A percentile compares a stretch with the other conserved stretches of the same genome.
Evolutionary conservation across 2,329 filamentous ascomycete genomes (phyloP).

Genomic region (Sphaerostilbella broomeana): DNA sequence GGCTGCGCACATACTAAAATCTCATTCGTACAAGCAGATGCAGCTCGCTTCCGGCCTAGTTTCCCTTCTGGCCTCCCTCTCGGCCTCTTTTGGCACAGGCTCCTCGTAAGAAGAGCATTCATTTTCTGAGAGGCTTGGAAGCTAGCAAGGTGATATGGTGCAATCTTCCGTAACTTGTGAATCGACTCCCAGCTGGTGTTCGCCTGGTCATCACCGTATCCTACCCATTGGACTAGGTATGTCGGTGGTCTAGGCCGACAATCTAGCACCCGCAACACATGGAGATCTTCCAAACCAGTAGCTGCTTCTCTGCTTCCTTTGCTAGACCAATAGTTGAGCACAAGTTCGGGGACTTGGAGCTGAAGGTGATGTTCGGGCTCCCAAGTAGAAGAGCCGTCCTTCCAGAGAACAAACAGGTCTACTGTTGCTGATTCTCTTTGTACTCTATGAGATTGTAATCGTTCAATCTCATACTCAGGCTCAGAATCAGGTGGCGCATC

Average conservation of each 20-base stretch:
- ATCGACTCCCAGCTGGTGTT: not conserved
- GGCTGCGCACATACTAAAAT: too few relatives aligned
- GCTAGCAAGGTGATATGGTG: not conserved
- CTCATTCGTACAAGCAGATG: too few relatives aligned
- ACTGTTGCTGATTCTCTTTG: not conserved
- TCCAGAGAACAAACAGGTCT: not conserved
- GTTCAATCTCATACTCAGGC: not conserved
- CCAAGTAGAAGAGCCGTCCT: not conserved
- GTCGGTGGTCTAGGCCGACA: not conserved
- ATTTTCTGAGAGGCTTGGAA: too few relatives aligned
- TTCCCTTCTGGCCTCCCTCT: too few relatives aligned
- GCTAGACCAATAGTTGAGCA: not conserved
- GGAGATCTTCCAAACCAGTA: not conserved
- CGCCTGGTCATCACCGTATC: not conserved
- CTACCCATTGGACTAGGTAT: slow-evolving; percentile 3
- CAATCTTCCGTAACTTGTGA: not conserved
- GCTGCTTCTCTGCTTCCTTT: not conserved
- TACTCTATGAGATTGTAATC: not conserved
- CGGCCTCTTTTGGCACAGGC: too few relatives aligned
- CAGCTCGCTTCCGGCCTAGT: too few relatives aligned
- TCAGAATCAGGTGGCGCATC: too few relatives aligned
- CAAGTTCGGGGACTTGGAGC: not conserved
- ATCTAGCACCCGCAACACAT: not conserved
- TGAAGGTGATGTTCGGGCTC: not conserved
- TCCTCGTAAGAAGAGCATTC: too few relatives aligned